phyloP scores from a whole-genome alignment of 306 rosid species.

The Neltuma alba region DNA sequence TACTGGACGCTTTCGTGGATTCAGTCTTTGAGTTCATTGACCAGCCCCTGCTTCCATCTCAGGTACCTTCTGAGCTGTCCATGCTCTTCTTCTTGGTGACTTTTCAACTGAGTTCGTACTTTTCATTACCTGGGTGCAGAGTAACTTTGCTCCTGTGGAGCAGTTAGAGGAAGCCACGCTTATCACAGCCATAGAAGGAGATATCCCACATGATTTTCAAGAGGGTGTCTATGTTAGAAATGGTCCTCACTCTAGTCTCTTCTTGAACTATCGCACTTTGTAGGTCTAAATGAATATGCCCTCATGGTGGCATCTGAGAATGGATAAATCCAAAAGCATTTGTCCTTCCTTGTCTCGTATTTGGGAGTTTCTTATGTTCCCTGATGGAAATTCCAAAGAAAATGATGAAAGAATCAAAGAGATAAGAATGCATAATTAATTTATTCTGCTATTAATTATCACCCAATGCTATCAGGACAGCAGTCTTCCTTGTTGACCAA shows the following conservation, averaged over 20 bases:
- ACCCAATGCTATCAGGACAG: background rate
- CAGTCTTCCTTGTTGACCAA: background rate
- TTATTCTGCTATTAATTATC: background rate
- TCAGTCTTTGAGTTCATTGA: slow-evolving; percentile 49
- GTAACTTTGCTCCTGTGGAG: slow-evolving; percentile 52
- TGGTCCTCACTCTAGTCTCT: slow-evolving; percentile 29
- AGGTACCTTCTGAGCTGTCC: background rate
- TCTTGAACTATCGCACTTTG: slow-evolving; percentile 12
- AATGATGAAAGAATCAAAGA: background rate
- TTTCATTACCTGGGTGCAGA: slow-evolving; percentile 16
- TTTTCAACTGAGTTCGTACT: background rate
- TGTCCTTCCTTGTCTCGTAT: background rate
- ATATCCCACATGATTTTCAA: slow-evolving; percentile 53
- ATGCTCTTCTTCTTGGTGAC: background rate
- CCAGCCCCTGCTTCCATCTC: slow-evolving; percentile 55
- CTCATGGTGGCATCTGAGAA: background rate
- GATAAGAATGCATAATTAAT: background rate
- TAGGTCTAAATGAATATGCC: background rate
- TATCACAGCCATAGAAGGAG: slow-evolving; percentile 42
- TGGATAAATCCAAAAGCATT: background rate
- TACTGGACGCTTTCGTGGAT: slow-evolving; percentile 57
- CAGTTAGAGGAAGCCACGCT: slow-evolving; percentile 44
- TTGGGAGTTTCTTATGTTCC: background rate
- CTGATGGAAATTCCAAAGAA: background rate
- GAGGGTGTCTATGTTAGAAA: slow-evolving; percentile 59